These are phyloP conservation scores for Leccinum variicolor DNA, from an alignment of 768 basidiomycete species.

Conservation along the genomic window DNA sequence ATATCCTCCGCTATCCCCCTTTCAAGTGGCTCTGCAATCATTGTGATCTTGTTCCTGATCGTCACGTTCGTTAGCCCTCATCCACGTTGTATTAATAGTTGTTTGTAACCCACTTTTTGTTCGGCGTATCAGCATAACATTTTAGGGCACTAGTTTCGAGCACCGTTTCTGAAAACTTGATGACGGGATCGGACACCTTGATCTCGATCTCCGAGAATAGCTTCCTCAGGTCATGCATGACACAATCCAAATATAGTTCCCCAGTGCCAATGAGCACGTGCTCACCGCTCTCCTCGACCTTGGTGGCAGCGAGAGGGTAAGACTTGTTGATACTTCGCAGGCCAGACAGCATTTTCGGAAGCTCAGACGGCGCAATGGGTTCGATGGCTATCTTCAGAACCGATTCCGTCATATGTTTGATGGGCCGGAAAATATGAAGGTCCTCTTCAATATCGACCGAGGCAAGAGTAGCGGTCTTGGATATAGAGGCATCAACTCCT, in stretches of 20 bases:
- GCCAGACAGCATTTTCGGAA: slow-evolving; percentile 98
- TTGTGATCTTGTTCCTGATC: slow-evolving; percentile 90
- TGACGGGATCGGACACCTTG: slow-evolving; percentile 99
- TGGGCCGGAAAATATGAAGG: slow-evolving; percentile 90
- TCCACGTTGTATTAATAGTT: slow-evolving; percentile 5
- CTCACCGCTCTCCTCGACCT: slow-evolving; percentile 98
- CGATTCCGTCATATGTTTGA: slow-evolving; percentile 95
- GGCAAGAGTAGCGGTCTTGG: slow-evolving; percentile 90
- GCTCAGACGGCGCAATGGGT: slow-evolving; percentile 94
- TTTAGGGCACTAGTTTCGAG: slow-evolving; percentile 96
- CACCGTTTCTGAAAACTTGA: slow-evolving; percentile 97
- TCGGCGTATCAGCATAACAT: slow-evolving; percentile 98
- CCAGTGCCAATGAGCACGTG: slow-evolving; percentile 97
- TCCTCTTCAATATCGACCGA: slow-evolving; percentile 75
- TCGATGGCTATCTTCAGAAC: slow-evolving; percentile 98
- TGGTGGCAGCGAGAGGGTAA: slow-evolving; percentile 90
- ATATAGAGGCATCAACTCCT: slow-evolving; percentile 91
- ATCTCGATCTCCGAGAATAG: slow-evolving; percentile 98
- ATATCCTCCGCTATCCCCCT: slow-evolving; percentile 95
- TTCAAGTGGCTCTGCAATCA: slow-evolving; percentile 98
- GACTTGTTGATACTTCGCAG: slow-evolving; percentile 97
- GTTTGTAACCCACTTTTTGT: slow-evolving; percentile 76
- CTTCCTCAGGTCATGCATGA: slow-evolving; percentile 91
- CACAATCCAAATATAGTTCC: slow-evolving; percentile 93
- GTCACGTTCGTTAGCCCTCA: slow-evolving; percentile 8